A percentile compares a stretch with the other conserved stretches of the same genome.
Evolutionary conservation across 495 filamentous ascomycete genomes (phyloP).

Genomic region (Neurospora sp.): DNA sequence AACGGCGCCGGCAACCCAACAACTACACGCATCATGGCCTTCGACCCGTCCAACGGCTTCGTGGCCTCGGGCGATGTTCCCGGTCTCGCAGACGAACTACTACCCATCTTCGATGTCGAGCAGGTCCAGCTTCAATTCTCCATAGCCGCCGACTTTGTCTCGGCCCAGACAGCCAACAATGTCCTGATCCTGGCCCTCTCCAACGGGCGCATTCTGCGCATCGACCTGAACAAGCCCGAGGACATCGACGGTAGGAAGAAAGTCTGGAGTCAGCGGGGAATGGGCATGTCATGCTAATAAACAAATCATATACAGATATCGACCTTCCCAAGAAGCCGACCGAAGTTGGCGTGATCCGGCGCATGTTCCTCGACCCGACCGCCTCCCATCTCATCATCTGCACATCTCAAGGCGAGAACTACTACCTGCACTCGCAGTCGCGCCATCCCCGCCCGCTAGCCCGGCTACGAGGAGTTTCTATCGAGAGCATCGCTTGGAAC

Average conservation of each 20-base stretch:
- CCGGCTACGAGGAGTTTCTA: constrained; percentile 70
- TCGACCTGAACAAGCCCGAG: constrained; percentile 84
- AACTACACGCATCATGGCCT: constrained; percentile 26
- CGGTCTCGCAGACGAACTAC: constrained; percentile 48
- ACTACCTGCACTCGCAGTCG: constrained; percentile 93
- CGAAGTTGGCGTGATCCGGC: constrained; percentile 82
- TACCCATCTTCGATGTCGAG: constrained; percentile 90
- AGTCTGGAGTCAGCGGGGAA: neutral
- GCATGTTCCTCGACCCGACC: constrained; percentile 94
- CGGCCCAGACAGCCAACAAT: constrained; percentile 95
- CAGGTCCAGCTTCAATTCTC: constrained; percentile 84
- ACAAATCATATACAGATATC: constrained; percentile 54
- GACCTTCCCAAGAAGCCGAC: constrained; percentile 90
- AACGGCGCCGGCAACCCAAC: neutral
- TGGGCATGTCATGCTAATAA: neutral
- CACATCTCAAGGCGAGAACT: constrained; percentile 88
- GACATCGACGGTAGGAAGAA: constrained; percentile 76
- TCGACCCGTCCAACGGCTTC: constrained; percentile 43
- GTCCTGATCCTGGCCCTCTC: constrained; percentile 84
- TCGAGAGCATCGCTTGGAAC: constrained; percentile 91
- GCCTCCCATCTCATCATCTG: constrained; percentile 89
- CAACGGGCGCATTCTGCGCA: constrained; percentile 79
- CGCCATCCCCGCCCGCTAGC: constrained; percentile 74
- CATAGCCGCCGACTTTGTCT: constrained; percentile 87
- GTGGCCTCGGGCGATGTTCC: constrained; percentile 36